These are phyloP conservation scores for Cystobasidiaceae sp. DNA, from an alignment of 1,284 basidiomycete genomes.

Conservation along the genomic window DNA sequence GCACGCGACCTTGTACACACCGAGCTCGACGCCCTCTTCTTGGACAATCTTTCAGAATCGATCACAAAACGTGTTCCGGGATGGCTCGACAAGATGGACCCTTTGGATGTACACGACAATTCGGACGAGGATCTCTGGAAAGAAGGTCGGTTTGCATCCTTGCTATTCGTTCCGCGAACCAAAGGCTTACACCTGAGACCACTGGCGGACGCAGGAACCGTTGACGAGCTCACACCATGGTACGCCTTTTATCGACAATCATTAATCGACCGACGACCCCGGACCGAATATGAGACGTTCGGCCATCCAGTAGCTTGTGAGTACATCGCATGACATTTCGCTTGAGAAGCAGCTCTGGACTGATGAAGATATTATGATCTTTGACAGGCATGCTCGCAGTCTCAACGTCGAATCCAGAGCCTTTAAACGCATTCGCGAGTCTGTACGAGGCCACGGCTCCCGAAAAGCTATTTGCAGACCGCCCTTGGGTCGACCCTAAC, in stretches of 20 bases:
- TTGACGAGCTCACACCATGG: constrained; percentile 32
- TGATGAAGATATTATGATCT: background rate
- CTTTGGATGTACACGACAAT: constrained; percentile 14
- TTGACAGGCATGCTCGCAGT: constrained; percentile 38
- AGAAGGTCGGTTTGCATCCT: constrained; percentile 18
- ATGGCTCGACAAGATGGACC: constrained; percentile 24
- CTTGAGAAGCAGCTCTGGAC: no score
- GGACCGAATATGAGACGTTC: constrained; percentile 32
- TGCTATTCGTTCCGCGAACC: background rate
- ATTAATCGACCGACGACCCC: constrained; percentile 13
- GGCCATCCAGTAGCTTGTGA: constrained; percentile 31
- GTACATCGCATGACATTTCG: constrained; percentile 1
- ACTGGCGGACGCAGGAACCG: background rate
- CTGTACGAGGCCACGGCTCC: constrained; percentile 41
- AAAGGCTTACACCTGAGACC: background rate
- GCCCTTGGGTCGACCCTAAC: constrained; percentile 37
- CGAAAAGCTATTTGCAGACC: constrained; percentile 32
- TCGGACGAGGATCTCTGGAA: constrained; percentile 24
- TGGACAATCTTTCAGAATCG: constrained; percentile 23
- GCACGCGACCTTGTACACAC: constrained; percentile 16
- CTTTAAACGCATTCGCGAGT: constrained; percentile 41
- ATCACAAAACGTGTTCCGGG: constrained; percentile 10
- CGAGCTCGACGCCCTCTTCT: constrained; percentile 31
- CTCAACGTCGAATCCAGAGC: constrained; percentile 42
- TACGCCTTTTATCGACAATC: constrained; percentile 24